Conservation (phyloP, 352 stramenopile genomes). For the Phytophthora melonis region DNA sequence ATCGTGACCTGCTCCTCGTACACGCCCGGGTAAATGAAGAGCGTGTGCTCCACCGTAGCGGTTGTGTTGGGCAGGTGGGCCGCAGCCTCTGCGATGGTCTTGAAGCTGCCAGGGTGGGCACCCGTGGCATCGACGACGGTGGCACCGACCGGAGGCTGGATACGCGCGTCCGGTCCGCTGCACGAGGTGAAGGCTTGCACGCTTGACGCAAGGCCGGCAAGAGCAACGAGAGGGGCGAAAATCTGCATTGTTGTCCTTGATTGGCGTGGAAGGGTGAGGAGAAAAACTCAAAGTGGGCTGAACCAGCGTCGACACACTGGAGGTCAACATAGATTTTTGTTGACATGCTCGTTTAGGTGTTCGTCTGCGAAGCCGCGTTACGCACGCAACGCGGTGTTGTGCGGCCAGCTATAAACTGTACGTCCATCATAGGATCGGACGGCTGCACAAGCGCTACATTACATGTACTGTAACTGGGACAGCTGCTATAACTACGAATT, state of each 20-base stretch:
- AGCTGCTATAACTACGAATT: neutral
- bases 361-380: neutral
- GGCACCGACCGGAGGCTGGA: neutral
- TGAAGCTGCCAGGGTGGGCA: neutral
- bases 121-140: neutral
- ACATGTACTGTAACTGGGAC: neutral
- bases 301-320: neutral
- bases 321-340: neutral
- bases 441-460: neutral
- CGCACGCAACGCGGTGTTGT: neutral
- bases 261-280: neutral
- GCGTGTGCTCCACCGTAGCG: neutral
- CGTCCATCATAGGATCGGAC: neutral
- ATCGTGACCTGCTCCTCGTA: constrained; percentile 3
- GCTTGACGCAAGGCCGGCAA: neutral
- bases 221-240: neutral
- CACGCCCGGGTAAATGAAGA: neutral
- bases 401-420: neutral
- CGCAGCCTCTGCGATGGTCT: neutral
- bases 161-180: neutral
- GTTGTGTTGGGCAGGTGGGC: constrained; percentile 3
- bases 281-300: constrained; percentile 1
- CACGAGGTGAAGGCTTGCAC: neutral
- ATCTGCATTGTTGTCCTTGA: neutral
- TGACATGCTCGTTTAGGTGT: neutral